Percentiles rank a stretch among this genome's conserved stretches.
Conservation (phyloP, 345 rosid species). For the Heritiera littoralis region DNA sequence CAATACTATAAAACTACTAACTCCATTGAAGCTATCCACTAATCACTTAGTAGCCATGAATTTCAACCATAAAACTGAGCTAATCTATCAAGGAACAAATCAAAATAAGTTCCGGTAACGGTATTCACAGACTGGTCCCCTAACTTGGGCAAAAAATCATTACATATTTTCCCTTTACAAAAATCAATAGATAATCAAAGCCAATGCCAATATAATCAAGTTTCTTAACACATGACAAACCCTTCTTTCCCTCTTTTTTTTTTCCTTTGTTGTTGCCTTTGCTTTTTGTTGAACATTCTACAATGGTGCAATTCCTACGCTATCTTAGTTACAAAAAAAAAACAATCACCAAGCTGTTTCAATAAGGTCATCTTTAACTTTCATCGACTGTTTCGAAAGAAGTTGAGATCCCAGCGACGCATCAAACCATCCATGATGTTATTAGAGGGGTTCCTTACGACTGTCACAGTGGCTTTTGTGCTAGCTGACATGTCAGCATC, state of each 20-base stretch:
- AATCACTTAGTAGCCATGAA: no score
- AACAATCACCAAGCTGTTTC: slow-evolving; percentile 20
- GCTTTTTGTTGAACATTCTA: slow-evolving; percentile 30
- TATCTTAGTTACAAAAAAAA: slow-evolving; percentile 51
- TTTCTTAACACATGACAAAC: slow-evolving; percentile 15
- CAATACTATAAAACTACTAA: no score
- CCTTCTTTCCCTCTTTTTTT: neutral
- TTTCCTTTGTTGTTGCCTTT: slow-evolving; percentile 1
- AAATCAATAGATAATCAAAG: slow-evolving; percentile 10
- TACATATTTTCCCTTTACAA: neutral
- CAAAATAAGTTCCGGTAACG: no score
- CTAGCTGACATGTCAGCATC: slow-evolving; percentile 63
- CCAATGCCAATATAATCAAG: slow-evolving; percentile 12
- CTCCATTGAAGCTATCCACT: no score
- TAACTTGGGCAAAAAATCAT: neutral
- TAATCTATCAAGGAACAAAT: no score
- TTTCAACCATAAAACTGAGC: no score
- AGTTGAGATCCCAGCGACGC: slow-evolving; percentile 84
- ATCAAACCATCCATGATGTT: slow-evolving; percentile 77
- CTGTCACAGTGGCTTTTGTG: slow-evolving; percentile 87
- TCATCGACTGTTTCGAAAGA: slow-evolving; percentile 60
- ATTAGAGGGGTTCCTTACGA: slow-evolving; percentile 59
- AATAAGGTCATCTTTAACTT: slow-evolving; percentile 1
- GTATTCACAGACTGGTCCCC: no score
- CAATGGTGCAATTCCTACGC: slow-evolving; percentile 31